Evolutionary conservation across 1,139 yeast species (phyloP).

Genomic region (Suhomyces bolitotheri): DNA sequence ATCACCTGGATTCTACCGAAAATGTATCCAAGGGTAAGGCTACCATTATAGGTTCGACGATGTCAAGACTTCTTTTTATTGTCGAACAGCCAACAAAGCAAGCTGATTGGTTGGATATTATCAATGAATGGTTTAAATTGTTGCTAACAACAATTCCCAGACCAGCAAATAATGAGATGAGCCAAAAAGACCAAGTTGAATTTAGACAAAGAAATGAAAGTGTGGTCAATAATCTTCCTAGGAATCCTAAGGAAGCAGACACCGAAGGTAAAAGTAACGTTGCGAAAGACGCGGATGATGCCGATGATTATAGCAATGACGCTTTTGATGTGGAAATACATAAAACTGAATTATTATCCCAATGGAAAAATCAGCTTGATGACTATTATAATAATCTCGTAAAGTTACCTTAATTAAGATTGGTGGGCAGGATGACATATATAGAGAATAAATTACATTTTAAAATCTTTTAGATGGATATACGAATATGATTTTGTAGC

Average conservation of each 20-base stretch:
- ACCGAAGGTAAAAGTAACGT: slow-evolving; percentile 5
- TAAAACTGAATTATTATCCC: slow-evolving; percentile 13
- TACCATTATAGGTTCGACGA: background rate
- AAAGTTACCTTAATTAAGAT: slow-evolving; percentile 4
- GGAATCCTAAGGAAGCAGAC: slow-evolving; percentile 2
- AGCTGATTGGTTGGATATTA: slow-evolving; percentile 20
- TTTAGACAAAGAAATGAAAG: slow-evolving; percentile 37
- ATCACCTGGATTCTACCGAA: slow-evolving; percentile 1
- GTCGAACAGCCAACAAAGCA: slow-evolving; percentile 21
- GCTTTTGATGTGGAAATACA: slow-evolving; percentile 10
- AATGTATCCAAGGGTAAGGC: background rate
- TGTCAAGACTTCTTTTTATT: slow-evolving; percentile 20
- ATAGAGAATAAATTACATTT: too few relatives aligned
- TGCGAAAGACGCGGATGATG: slow-evolving; percentile 9
- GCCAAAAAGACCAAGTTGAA: slow-evolving; percentile 43
- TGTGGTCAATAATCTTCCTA: slow-evolving; percentile 1
- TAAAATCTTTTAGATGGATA: too few relatives aligned
- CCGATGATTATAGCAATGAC: slow-evolving; percentile 9
- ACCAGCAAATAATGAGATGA: slow-evolving; percentile 27
- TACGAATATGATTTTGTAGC: too few relatives aligned
- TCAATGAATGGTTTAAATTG: slow-evolving; percentile 30
- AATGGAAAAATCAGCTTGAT: slow-evolving; percentile 15
- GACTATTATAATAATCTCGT: slow-evolving; percentile 9
- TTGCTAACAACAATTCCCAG: slow-evolving; percentile 36
- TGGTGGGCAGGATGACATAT: too few relatives aligned